Evolutionary conservation across 441 rosid genomes (phyloP), one percentile per base, ranked within the genome.

Genomic region (Mallotus repandus): DNA sequence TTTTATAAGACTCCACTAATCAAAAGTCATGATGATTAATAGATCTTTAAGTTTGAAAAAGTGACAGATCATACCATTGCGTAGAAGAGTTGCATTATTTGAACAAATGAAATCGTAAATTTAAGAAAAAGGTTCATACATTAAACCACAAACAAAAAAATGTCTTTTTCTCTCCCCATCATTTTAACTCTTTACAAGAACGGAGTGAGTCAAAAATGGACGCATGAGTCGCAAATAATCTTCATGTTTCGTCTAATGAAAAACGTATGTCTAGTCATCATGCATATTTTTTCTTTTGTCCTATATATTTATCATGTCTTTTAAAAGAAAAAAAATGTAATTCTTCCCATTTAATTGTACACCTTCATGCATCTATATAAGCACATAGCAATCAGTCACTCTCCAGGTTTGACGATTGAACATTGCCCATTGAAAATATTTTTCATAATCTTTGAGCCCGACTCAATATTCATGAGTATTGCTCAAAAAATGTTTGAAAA

Each of bases 121-220:
- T 29, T 29, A 19, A 63, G 25, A 0, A 19, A 9, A 21, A 21
- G 53, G 11, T 45, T 64, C 53, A 64, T 45, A 29, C 54, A 64
- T 43, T 64, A 43, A 64, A 52, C 18, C 46, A 43, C 46, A 43
- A 6, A 45, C 53, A 64, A 19, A n/a, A 64, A 64, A 19, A 64
- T 0, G 68, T 64, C 53, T 45, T 45, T 29, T 2, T 29, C 32
- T 29, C 32, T 29, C 32, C 32, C 32, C 32, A 29, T 29, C 32
- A 29, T 29, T 29, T 29, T 29, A 29, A 29, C 32, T 29, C 32
- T 29, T 29, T 29, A 29, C 32, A 29, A 29, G 32, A 29, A 29
- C 32, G 32, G 19, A 16, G 66, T n/a, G 46, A 41, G 49, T 64
- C 68, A 64, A 64, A 3, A 64, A 64, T 45, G 35, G 68, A 64